Conservation (phyloP, 768 basidiomycete species). For the Agaricus sinodeliciosus region DNA sequence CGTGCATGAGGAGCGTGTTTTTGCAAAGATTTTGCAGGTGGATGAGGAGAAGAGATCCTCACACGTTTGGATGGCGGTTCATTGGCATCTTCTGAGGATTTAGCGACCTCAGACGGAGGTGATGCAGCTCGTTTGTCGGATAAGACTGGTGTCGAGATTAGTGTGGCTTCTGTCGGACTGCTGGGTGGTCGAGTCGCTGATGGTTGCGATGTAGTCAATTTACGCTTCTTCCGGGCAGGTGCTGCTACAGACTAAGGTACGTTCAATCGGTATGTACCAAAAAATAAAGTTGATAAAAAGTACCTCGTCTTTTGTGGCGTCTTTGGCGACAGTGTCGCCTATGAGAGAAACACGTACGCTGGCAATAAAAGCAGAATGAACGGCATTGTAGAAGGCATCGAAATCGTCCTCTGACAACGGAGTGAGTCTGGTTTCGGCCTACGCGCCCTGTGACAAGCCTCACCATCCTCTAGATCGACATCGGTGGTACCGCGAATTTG, state of each 20-base stretch:
- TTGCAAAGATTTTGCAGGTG: neutral
- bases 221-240: conserved; percentile 1
- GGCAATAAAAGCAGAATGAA: conserved; percentile 26
- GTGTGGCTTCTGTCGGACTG: neutral
- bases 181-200: neutral
- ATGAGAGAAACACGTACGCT: conserved; percentile 33
- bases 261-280: too few relatives aligned
- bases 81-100: neutral
- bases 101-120: neutral
- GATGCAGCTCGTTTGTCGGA: conserved; percentile 11
- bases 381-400: conserved; percentile 55
- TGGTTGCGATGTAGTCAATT: neutral
- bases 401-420: conserved; percentile 64
- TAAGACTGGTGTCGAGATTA: neutral
- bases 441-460: conserved; percentile 12
- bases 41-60: neutral
- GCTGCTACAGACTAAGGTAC: neutral
- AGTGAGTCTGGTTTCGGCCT: neutral
- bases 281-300: neutral
- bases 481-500: conserved; percentile 48
- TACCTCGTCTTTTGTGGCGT: neutral
- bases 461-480: conserved; percentile 77
- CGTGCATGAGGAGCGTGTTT: neutral
- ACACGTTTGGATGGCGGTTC: conserved; percentile 4
- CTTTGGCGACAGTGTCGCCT: neutral